Percentiles rank a stretch among this genome's conserved stretches.
Conservation (phyloP, 1,284 basidiomycete species). For the Golubevia pallescens region DNA sequence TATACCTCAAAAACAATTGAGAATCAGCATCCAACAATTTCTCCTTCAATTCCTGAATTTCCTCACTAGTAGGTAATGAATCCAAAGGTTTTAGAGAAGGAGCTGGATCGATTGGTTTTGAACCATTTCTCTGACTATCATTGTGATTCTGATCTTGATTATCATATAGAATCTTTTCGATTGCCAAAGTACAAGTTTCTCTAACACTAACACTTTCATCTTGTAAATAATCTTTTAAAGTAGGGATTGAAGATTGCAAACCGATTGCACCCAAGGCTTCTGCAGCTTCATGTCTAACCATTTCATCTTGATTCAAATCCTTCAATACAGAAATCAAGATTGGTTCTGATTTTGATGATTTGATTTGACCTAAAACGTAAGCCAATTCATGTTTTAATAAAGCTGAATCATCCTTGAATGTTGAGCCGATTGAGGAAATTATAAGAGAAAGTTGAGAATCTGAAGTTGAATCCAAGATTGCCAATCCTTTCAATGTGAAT, state of each 20-base stretch:
- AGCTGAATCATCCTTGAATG: constrained; percentile 54
- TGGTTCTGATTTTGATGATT: constrained; percentile 36
- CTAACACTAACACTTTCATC: constrained; percentile 50
- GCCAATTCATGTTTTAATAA: constrained; percentile 63
- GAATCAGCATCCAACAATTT: no score
- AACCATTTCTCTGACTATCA: background rate
- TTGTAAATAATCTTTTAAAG: constrained; percentile 36
- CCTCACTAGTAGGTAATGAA: no score
- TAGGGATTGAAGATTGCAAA: constrained; percentile 30
- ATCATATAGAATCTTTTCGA: constrained; percentile 58
- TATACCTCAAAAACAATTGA: no score
- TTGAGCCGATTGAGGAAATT: constrained; percentile 45
- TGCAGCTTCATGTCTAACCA: constrained; percentile 61
- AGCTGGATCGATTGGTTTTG: no score
- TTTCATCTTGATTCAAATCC: constrained; percentile 41
- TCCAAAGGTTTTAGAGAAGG: no score
- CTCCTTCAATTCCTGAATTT: no score
- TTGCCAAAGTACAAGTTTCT: constrained; percentile 60
- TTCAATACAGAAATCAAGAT: constrained; percentile 36
- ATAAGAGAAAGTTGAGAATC: constrained; percentile 22
- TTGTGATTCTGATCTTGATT: constrained; percentile 29
- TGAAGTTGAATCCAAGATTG: constrained; percentile 20
- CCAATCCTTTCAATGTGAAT: constrained; percentile 60
- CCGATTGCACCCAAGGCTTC: constrained; percentile 62
- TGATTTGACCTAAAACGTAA: constrained; percentile 57